Evolutionary conservation across 176 grass and related monocot species (phyloP), one percentile per base, ranked within the genome.

Genomic region (Aegilops longissima): DNA sequence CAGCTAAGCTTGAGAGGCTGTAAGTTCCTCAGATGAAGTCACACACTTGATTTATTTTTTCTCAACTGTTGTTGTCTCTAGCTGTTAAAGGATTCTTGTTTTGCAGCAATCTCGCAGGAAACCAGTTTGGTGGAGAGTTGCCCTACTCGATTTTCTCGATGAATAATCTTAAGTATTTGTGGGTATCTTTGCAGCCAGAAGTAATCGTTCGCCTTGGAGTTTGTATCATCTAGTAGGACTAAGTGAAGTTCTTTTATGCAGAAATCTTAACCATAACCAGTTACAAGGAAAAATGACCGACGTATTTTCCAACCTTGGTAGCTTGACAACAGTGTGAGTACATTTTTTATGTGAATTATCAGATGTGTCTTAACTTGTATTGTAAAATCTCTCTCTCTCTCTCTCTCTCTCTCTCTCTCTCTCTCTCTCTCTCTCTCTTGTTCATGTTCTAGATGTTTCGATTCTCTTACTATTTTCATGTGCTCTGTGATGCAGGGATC

Each of bases 221-320:
- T 38, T 69, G 45, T 81, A 44, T 86, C 29, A 76, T 86, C 36
- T 83, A 45, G 34, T 85, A 70, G 24, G 35, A 39, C 80, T 94
- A 85, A 92, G 83, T 78, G 5, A 54, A 23, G 58, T 17, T 71
- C 61, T 63, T 34, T 77, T 88, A 78, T 49, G 77, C 80, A 98
- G 97, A 90, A 93, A 96, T 80, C 90, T 96, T 85, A 86, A 74
- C 56, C 92, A 96, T 76, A 98, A 98, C 73, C 90, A 93, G 77
- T 76, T 98, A 70, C 90, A 94, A 85, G 97, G 97, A 80, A 94
- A 89, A 83, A 90, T 98, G 33, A 85, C 56, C 10, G 97, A 98
- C 82, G 86, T 90, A 56, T 98, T 98, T 84, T 80, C 84, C 23
- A 87, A 69, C 54, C 93, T 96, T 80, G 73, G 87, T 70, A 98